phyloP scores from a whole-genome alignment of 2,329 filamentous ascomycete species.

The Cytospora leucostoma region DNA sequence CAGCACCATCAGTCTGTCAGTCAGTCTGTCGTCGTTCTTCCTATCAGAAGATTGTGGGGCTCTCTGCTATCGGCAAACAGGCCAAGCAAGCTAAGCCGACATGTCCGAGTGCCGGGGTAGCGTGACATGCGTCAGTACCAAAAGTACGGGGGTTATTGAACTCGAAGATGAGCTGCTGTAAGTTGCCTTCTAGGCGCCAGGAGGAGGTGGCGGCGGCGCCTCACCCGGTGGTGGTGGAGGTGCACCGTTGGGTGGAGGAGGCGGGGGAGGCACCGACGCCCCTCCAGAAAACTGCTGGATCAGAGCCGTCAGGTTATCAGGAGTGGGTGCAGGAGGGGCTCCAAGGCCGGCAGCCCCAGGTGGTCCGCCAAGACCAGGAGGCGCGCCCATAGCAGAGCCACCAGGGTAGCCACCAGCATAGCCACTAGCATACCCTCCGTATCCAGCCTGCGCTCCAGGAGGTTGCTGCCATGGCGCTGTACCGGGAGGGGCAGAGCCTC shows the following conservation, averaged over 20 bases:
- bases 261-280: slow-evolving; percentile 32
- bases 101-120: background rate
- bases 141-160: background rate
- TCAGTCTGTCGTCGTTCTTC: slow-evolving; percentile 17
- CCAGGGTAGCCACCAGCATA: slow-evolving; percentile 37
- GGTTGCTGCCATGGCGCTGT: slow-evolving; percentile 64
- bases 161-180: slow-evolving; percentile 13
- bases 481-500: slow-evolving; percentile 38
- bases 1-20: slow-evolving; percentile 17
- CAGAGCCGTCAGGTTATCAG: slow-evolving; percentile 60
- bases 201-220: slow-evolving; percentile 39
- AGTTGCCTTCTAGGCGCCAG: slow-evolving; percentile 31
- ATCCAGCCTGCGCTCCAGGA: slow-evolving; percentile 45
- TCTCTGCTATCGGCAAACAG: slow-evolving; percentile 15
- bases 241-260: slow-evolving; percentile 37
- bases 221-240: slow-evolving; percentile 42
- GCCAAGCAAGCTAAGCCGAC: slow-evolving; percentile 9
- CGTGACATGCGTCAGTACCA: slow-evolving; percentile 33
- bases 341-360: slow-evolving; percentile 49
- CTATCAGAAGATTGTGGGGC: background rate
- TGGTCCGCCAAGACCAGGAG: slow-evolving; percentile 43
- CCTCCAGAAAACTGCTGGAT: slow-evolving; percentile 61
- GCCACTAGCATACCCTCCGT: slow-evolving; percentile 57
- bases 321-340: slow-evolving; percentile 55
- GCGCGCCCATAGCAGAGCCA: slow-evolving; percentile 43